Evolutionary conservation across 192 early-diverging fungal species (phyloP).

Genomic region (Coemansia sp.): DNA sequence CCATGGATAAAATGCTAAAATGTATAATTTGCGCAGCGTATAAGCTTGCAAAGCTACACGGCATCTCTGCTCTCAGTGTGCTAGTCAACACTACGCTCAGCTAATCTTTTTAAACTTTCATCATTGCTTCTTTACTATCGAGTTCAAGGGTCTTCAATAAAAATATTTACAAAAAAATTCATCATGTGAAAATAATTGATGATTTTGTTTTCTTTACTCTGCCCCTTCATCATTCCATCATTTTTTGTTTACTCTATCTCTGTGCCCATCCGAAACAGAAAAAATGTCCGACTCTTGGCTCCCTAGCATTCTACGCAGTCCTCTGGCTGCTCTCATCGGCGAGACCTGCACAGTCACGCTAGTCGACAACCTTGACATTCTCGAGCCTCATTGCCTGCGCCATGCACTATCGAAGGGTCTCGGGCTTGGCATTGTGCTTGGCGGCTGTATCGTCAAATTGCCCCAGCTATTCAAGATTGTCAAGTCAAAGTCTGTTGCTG

Average conservation of each 20-base stretch:
- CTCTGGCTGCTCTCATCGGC: conserved; percentile 72
- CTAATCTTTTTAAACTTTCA: background rate
- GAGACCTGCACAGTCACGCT: conserved; percentile 73
- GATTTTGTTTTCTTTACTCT: background rate
- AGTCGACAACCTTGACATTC: conserved; percentile 68
- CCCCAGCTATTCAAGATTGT: conserved; percentile 96
- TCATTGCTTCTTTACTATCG: background rate
- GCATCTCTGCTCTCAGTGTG: background rate
- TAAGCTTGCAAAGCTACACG: background rate
- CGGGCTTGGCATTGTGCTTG: conserved; percentile 90
- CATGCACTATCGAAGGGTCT: conserved; percentile 86
- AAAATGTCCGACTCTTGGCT: conserved; percentile 49
- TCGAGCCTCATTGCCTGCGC: conserved; percentile 73
- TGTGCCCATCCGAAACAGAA: background rate
- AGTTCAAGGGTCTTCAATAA: background rate
- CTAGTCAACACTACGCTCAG: background rate
- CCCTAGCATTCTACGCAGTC: conserved; percentile 62
- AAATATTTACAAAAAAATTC: too few relatives aligned
- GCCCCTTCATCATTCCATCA: background rate
- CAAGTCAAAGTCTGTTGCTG: conserved; percentile 63
- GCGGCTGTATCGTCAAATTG: conserved; percentile 90
- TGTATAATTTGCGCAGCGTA: background rate
- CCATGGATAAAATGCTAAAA: background rate
- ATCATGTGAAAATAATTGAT: too few relatives aligned
- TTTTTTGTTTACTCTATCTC: background rate